Percentiles rank a stretch among this genome's conserved stretches.
These are phyloP conservation scores for Rhodosorus marinus DNA, from an alignment of 23 red algal genomes.

Conservation along the genomic window DNA sequence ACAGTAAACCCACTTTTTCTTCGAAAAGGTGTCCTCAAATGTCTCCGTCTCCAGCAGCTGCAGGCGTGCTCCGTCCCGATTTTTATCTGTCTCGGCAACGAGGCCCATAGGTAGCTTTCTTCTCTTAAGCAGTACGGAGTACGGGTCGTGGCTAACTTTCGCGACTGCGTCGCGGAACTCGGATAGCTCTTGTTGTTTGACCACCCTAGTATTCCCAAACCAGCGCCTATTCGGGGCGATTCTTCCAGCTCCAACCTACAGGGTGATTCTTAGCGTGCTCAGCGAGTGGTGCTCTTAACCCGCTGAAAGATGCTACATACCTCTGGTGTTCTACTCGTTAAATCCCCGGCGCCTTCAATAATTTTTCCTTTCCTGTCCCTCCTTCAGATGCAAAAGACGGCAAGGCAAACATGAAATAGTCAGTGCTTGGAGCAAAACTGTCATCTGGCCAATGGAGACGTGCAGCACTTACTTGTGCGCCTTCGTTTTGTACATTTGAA, in stretches of 20 bases:
- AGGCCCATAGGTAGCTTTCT: slow-evolving; percentile 48
- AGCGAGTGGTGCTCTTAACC: too few relatives aligned
- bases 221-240: slow-evolving; percentile 81
- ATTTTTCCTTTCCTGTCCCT: slow-evolving; percentile 51
- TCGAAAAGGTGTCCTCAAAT: slow-evolving; percentile 66
- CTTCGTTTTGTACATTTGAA: slow-evolving; percentile 68
- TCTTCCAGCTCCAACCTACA: too few relatives aligned
- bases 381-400: too few relatives aligned
- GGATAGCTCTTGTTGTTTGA: slow-evolving; percentile 50
- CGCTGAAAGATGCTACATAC: too few relatives aligned
- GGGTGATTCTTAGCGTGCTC: too few relatives aligned
- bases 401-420: too few relatives aligned
- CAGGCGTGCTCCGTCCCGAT: slow-evolving; percentile 23
- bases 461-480: too few relatives aligned
- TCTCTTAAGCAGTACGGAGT: slow-evolving; percentile 58
- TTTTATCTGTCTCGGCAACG: slow-evolving; percentile 20
- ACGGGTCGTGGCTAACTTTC: slow-evolving; percentile 34
- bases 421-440: too few relatives aligned
- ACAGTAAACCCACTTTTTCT: slow-evolving; percentile 36
- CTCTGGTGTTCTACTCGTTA: slow-evolving; percentile 29
- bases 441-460: too few relatives aligned
- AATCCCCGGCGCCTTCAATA: slow-evolving; percentile 44
- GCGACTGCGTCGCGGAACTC: slow-evolving; percentile 63
- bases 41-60: slow-evolving; percentile 60
- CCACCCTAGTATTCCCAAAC: slow-evolving; percentile 85